These are phyloP conservation scores for Durusdinium trenchii DNA, from an alignment of 73 alveolate species.

Conservation along the genomic window DNA sequence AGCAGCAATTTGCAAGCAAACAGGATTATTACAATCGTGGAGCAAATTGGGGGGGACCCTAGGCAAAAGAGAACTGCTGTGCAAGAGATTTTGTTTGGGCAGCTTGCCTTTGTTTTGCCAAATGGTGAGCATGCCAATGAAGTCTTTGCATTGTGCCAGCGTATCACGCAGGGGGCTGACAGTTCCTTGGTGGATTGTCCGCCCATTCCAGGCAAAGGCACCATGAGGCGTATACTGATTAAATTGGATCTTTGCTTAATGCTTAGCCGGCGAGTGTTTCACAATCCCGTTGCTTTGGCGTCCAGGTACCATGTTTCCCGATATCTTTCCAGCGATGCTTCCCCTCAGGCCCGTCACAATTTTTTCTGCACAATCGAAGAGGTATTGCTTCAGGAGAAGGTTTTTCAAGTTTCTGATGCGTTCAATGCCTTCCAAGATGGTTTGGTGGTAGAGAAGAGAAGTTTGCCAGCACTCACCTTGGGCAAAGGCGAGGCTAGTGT, in stretches of 20 bases:
- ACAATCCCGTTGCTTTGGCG: background rate
- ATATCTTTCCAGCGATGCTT: background rate
- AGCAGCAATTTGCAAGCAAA: background rate
- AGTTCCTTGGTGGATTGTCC: background rate
- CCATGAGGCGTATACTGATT: background rate
- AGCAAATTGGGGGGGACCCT: background rate
- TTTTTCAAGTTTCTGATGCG: background rate
- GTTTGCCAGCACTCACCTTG: background rate
- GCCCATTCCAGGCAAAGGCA: background rate
- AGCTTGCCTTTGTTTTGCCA: background rate
- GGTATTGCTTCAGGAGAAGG: background rate
- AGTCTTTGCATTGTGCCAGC: background rate
- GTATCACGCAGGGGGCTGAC: background rate
- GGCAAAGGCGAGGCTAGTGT: background rate
- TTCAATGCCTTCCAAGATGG: background rate
- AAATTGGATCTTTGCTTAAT: constrained; percentile 8
- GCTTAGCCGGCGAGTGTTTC: background rate
- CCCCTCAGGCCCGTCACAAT: constrained; percentile 12
- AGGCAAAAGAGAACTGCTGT: constrained; percentile 1
- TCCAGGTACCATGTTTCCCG: background rate
- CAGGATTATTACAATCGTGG: background rate
- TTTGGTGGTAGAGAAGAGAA: background rate
- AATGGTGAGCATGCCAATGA: background rate
- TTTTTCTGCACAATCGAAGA: constrained; percentile 1
- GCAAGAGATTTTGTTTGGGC: background rate